Evolutionary conservation across 352 stramenopile genomes (phyloP).

Genomic region (Globisporangium carolinianum): DNA sequence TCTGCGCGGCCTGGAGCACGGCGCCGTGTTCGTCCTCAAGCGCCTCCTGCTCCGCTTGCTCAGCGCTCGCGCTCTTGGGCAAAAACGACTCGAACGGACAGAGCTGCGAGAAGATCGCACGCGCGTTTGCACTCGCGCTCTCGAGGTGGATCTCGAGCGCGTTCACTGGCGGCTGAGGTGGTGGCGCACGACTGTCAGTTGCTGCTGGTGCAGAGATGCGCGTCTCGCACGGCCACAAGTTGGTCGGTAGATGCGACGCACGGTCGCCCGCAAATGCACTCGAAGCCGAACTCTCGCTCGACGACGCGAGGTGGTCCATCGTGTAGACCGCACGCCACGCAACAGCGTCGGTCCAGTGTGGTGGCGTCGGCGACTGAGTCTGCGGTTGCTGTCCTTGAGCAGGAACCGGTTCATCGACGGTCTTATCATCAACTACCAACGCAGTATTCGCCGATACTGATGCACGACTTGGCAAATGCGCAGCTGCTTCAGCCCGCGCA

Average conservation of each 20-base stretch:
- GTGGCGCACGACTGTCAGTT: too few relatives aligned
- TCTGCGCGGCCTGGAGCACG: constrained; percentile 53
- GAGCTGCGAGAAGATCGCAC: constrained; percentile 48
- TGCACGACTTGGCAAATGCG: too few relatives aligned
- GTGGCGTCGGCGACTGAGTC: constrained; percentile 1
- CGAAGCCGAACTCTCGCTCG: not conserved
- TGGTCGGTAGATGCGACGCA: constrained; percentile 25
- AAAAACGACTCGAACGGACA: constrained; percentile 57
- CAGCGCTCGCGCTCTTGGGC: constrained; percentile 49
- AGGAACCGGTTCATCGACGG: too few relatives aligned
- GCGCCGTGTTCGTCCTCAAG: constrained; percentile 55
- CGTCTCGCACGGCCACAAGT: constrained; percentile 48
- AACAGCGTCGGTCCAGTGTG: constrained; percentile 22
- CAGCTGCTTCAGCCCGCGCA: constrained; percentile 7
- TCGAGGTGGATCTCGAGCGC: constrained; percentile 60
- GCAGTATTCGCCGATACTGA: too few relatives aligned
- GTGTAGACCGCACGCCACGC: constrained; percentile 56
- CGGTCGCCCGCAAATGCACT: constrained; percentile 5
- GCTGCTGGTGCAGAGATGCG: constrained; percentile 2
- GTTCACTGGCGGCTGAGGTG: constrained; percentile 9
- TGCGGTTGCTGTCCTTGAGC: not conserved
- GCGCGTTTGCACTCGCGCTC: constrained; percentile 49
- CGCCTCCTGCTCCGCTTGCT: constrained; percentile 45
- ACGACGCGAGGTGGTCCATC: constrained; percentile 38
- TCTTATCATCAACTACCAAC: too few relatives aligned